Evolutionary conservation across 805 yeast genomes (phyloP).

Genomic region (Wickerhamomyces kurtzmanii): DNA sequence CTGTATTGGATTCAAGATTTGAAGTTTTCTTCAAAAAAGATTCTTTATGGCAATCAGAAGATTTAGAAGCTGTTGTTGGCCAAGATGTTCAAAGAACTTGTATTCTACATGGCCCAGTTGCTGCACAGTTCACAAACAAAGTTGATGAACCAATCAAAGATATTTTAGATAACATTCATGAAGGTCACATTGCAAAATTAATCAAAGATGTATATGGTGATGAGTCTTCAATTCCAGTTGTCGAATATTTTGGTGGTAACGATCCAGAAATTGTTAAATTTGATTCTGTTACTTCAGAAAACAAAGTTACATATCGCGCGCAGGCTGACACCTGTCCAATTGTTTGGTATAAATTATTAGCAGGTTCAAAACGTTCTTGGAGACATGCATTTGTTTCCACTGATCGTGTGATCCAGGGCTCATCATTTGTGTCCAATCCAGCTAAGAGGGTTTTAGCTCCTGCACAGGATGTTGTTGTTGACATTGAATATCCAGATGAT

Average conservation of each 20-base stretch:
- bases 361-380: constrained; percentile 79
- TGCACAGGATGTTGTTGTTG: constrained; percentile 48
- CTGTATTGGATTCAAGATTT: constrained; percentile 87
- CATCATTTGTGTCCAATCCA: constrained; percentile 71
- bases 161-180: constrained; percentile 80
- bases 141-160: constrained; percentile 91
- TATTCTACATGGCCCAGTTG: constrained; percentile 97
- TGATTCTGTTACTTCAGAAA: constrained; percentile 20
- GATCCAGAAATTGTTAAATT: constrained; percentile 30
- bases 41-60: constrained; percentile 98
- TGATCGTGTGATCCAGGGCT: constrained; percentile 76
- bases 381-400: constrained; percentile 82
- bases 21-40: constrained; percentile 97
- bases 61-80: constrained; percentile 89
- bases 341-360: constrained; percentile 72
- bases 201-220: constrained; percentile 65
- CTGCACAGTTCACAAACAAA: constrained; percentile 81
- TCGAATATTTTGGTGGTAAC: constrained; percentile 81
- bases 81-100: constrained; percentile 98
- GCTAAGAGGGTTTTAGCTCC: constrained; percentile 77
- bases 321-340: constrained; percentile 22
- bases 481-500: constrained; percentile 42
- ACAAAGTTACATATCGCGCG: constrained; percentile 27
- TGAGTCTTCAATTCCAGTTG: constrained; percentile 66
- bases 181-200: constrained; percentile 74